Evolutionary conservation across 208 protist species (phyloP), one percentile per base, ranked within the genome.

Genomic region (Histomonas meleagridis): DNA sequence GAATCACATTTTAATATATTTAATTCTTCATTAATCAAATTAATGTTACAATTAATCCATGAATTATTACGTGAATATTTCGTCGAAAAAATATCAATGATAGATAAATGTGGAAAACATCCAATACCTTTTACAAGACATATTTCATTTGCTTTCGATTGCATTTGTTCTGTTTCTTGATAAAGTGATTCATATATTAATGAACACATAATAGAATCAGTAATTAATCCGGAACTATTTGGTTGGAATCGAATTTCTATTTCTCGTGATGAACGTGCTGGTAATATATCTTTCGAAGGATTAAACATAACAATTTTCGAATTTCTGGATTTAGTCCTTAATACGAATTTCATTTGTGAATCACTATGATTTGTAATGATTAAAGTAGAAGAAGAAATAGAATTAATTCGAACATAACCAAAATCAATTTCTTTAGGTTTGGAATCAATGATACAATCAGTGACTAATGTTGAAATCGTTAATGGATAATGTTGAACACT

Each of bases 401-500:
- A 51, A 43, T 81, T 81, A 43, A 81, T 81, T 81, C 70, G 9
- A 43, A 81, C 70, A 51, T 51, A 81, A 16, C 70, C 70, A 28
- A 81, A 81, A 51, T 81, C 70, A 43, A 81, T 81, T 7, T 81
- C 51, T 81, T 48, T 3, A 32, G 70, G 70, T 43, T 81, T 81
- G 1, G 70, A 81, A 21, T 81, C 51, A 28, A 81, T 43, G 9
- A 81, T 81, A 28, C 70, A 81, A 51, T 81, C 70, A 51, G 70
- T 81, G 9, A 81, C 70, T 23, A 81, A n/a, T 51, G 70, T 81
- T 10, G 40, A 81, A 51, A 81, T 35, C 12, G 70, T 81, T 32
- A 81, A 51, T 51, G 70, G 70, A 81, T 81, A 81, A 43, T 81
- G 70, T 51, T 81, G 70, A 51, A 81, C 70, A n/a, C 40, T 81